phyloP scores from a whole-genome alignment of 345 rosid genomes.

The Odontarrhena argentea region DNA sequence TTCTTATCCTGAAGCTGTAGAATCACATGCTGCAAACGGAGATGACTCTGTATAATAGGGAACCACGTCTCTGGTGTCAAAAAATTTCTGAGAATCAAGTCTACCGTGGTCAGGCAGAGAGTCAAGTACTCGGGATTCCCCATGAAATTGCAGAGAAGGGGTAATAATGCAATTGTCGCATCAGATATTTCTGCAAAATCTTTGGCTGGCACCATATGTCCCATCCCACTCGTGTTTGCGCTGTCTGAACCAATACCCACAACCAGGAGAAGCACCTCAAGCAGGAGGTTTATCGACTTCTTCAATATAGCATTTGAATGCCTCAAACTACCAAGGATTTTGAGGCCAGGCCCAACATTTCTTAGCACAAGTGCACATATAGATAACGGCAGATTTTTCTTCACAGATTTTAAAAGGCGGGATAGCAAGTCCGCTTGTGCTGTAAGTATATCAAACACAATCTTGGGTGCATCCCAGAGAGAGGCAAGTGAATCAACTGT shows the following conservation, averaged over 20 bases:
- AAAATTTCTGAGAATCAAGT: conserved; percentile 59
- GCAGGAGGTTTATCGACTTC: conserved; percentile 58
- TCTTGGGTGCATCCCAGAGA: conserved; percentile 52
- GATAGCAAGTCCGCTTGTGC: conserved; percentile 75
- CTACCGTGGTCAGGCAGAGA: conserved; percentile 64
- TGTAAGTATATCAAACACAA: conserved; percentile 58
- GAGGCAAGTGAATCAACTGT: conserved; percentile 53
- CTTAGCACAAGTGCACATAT: conserved; percentile 55
- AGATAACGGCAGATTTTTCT: conserved; percentile 48
- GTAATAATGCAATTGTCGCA: conserved; percentile 65
- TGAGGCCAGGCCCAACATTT: conserved; percentile 65
- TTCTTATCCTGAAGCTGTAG: conserved; percentile 66
- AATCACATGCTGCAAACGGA: conserved; percentile 60
- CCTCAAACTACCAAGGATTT: conserved; percentile 55
- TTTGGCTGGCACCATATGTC: conserved; percentile 50
- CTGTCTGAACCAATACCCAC: conserved; percentile 47
- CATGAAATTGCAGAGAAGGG: conserved; percentile 69
- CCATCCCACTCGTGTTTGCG: conserved; percentile 35
- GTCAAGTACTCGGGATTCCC: conserved; percentile 53
- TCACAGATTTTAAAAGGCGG: conserved; percentile 54
- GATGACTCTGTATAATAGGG: conserved; percentile 73
- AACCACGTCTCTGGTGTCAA: conserved; percentile 85
- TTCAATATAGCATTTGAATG: conserved; percentile 48
- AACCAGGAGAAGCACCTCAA: conserved; percentile 60
- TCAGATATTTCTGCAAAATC: conserved; percentile 66